These are phyloP conservation scores for Mycena belliarum DNA, from an alignment of 768 basidiomycete genomes.

Conservation along the genomic window DNA sequence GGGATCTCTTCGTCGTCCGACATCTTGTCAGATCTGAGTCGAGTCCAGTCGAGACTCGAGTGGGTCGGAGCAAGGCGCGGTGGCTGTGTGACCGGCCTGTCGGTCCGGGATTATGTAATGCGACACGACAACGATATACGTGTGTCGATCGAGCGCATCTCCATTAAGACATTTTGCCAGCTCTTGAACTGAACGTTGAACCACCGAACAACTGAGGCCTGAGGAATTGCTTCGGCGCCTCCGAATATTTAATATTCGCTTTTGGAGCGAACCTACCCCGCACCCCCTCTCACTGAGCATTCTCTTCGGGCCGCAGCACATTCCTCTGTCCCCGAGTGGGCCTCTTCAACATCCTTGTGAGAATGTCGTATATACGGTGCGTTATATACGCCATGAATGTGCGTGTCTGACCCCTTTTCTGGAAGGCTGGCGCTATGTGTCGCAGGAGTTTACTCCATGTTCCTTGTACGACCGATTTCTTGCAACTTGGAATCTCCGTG, in stretches of 20 bases:
- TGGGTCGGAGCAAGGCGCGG: no score
- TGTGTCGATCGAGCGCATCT: constrained; percentile 12
- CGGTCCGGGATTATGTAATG: not conserved
- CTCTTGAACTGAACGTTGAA: no score
- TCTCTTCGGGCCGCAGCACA: no score
- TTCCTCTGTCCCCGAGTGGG: no score
- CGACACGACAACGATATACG: not conserved
- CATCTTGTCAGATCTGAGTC: not conserved
- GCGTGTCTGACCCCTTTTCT: not conserved
- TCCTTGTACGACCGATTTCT: constrained; percentile 58
- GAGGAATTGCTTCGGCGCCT: no score
- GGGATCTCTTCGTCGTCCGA: not conserved
- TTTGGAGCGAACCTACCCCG: no score
- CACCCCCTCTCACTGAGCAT: no score
- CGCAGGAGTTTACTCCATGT: constrained; percentile 90
- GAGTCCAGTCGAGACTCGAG: no score
- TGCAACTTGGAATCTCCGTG: not conserved
- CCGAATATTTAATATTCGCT: no score
- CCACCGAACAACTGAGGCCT: no score
- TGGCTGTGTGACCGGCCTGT: no score
- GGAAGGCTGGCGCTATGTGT: constrained; percentile 76
- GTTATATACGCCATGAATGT: not conserved
- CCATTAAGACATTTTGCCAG: not conserved
- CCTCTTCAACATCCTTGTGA: not conserved
- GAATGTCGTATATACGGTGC: constrained; percentile 27